Conservation (phyloP, 2,329 filamentous ascomycete species). For the Chaetomium sp. region DNA sequence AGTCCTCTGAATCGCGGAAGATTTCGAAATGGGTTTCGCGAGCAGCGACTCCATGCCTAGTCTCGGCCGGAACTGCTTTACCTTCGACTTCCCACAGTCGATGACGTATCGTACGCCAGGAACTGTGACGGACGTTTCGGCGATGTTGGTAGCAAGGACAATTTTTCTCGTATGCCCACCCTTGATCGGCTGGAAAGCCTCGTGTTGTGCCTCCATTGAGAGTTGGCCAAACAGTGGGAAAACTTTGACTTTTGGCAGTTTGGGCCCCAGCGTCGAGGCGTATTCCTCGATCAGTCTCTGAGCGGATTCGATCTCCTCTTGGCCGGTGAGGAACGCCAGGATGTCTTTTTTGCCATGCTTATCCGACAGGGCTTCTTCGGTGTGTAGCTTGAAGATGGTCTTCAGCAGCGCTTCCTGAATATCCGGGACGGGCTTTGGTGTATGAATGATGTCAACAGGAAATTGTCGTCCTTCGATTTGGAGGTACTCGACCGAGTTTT, state of each 20-base stretch:
- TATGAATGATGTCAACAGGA: constrained; percentile 77
- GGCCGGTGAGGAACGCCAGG: constrained; percentile 86
- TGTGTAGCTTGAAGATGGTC: constrained; percentile 82
- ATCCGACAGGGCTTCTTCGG: constrained; percentile 85
- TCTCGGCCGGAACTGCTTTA: constrained; percentile 84
- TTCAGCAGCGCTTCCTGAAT: constrained; percentile 81
- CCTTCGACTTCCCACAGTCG: constrained; percentile 90
- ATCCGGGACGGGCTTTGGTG: constrained; percentile 73
- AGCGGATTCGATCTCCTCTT: constrained; percentile 85
- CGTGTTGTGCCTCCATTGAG: constrained; percentile 81
- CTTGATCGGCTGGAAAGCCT: constrained; percentile 76
- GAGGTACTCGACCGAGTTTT: constrained; percentile 46
- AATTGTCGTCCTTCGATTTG: constrained; percentile 86
- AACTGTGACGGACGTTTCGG: constrained; percentile 97
- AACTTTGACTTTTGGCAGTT: constrained; percentile 71
- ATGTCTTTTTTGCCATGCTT: constrained; percentile 61
- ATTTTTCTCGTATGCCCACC: constrained; percentile 79
- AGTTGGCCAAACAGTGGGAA: constrained; percentile 89
- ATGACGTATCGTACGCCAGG: constrained; percentile 89
- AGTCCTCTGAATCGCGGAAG: constrained; percentile 86
- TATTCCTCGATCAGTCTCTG: constrained; percentile 82
- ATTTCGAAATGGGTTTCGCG: constrained; percentile 87
- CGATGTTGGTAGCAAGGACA: constrained; percentile 93
- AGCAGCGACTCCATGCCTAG: constrained; percentile 89
- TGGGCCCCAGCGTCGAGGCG: constrained; percentile 68